Evolutionary conservation across 805 yeast genomes (phyloP).

Genomic region (Teunomyces funiuensis): DNA sequence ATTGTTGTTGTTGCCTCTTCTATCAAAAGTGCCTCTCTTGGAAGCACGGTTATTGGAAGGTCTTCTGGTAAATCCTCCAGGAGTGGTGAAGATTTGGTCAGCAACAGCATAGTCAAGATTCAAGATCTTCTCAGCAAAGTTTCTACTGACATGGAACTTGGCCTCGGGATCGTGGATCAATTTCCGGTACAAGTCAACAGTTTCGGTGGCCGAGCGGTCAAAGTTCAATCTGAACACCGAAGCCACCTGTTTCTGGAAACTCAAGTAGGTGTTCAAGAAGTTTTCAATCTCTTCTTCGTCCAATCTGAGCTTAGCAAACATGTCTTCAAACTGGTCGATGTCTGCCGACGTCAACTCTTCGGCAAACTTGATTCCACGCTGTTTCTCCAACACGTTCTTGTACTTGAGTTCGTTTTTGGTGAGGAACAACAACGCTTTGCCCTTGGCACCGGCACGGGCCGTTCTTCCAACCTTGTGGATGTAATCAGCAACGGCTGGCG

Average conservation of each 20-base stretch:
- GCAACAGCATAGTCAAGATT: constrained; percentile 7
- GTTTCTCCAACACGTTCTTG: constrained; percentile 44
- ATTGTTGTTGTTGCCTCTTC: constrained; percentile 1
- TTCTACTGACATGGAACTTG: constrained; percentile 12
- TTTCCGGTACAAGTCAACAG: constrained; percentile 25
- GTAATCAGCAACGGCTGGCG: constrained; percentile 72
- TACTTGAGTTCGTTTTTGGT: constrained; percentile 59
- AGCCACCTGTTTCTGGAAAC: constrained; percentile 28
- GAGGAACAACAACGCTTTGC: constrained; percentile 64
- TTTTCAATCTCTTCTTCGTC: constrained; percentile 22
- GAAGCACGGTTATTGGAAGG: constrained; percentile 11
- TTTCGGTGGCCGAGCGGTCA: constrained; percentile 30
- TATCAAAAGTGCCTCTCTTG: constrained; percentile 10
- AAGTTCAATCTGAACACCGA: constrained; percentile 20
- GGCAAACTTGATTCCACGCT: constrained; percentile 56
- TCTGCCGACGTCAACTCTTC: constrained; percentile 41
- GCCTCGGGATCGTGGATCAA: constrained; percentile 20
- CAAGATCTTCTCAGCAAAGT: constrained; percentile 9
- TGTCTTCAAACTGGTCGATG: constrained; percentile 31
- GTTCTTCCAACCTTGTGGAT: constrained; percentile 95
- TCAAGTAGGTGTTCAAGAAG: constrained; percentile 25
- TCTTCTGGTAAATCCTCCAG: constrained; percentile 23
- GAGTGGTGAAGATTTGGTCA: constrained; percentile 22
- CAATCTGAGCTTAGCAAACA: constrained; percentile 16
- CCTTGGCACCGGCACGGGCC: constrained; percentile 85